Conservation (phyloP, 306 rosid species). For the Vachellia collinsii region DNA sequence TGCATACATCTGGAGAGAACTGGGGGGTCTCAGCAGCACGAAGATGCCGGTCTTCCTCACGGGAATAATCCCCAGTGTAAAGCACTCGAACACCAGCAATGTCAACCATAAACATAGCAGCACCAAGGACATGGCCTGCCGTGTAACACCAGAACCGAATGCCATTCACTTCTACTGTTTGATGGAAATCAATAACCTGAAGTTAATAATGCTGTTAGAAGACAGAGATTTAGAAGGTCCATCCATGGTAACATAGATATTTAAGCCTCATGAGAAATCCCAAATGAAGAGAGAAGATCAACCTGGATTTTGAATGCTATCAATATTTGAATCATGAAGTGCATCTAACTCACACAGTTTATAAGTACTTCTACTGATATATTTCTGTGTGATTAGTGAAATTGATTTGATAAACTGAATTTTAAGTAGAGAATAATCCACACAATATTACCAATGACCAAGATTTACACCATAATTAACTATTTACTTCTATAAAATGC, state of each 20-base stretch:
- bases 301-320: not conserved
- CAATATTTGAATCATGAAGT: not conserved
- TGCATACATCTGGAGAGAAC: conserved; percentile 94
- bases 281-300: not conserved
- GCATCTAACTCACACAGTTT: not conserved
- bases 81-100: conserved; percentile 91
- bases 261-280: not conserved
- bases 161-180: conserved; percentile 88
- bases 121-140: conserved; percentile 98
- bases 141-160: conserved; percentile 97
- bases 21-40: conserved; percentile 96
- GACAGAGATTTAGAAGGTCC: conserved; percentile 2
- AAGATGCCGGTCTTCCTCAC: conserved; percentile 96
- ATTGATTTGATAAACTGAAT: not conserved
- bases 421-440: not conserved
- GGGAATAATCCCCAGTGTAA: conserved; percentile 98
- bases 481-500: not conserved
- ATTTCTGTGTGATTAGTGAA: not conserved
- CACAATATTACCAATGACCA: not conserved
- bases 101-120: conserved; percentile 99
- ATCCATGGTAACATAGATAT: not conserved
- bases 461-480: not conserved
- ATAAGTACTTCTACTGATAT: not conserved
- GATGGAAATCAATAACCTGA: conserved; percentile 98
- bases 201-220: conserved; percentile 34